Conservation (phyloP, 768 basidiomycete genomes). For the Collybia mongolica region DNA sequence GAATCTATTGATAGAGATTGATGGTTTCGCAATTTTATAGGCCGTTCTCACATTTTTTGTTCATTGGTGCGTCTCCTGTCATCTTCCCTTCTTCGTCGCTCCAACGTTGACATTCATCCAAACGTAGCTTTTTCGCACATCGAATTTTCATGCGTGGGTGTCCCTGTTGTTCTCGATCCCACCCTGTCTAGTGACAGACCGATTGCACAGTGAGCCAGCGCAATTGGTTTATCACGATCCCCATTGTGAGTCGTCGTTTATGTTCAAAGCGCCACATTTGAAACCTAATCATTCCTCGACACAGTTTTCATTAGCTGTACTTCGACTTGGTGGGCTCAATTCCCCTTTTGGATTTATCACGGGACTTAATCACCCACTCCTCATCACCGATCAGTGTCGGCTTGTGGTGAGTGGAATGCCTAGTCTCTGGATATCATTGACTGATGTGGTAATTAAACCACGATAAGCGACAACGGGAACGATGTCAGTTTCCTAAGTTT, state of each 20-base stretch:
- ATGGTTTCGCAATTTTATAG: constrained; percentile 14
- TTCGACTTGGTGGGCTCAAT: constrained; percentile 23
- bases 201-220: constrained; percentile 29
- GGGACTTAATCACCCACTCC: not conserved
- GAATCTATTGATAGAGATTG: not conserved
- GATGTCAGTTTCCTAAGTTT: constrained; percentile 18
- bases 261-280: not conserved
- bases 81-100: too few species aligned
- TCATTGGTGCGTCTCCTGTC: constrained; percentile 31
- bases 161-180: not conserved
- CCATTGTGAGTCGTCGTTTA: constrained; percentile 24
- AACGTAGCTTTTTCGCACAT: constrained; percentile 33
- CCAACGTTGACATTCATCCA: too few species aligned
- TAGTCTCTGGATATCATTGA: not conserved
- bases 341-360: not conserved
- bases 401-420: constrained; percentile 22
- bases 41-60: constrained; percentile 40
- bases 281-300: constrained; percentile 2
- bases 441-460: not conserved
- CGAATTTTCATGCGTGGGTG: constrained; percentile 37
- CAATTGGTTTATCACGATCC: constrained; percentile 29
- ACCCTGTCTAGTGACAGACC: not conserved
- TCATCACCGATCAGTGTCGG: constrained; percentile 15
- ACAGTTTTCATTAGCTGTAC: constrained; percentile 20
- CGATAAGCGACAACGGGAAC: constrained; percentile 25